Conservation (phyloP, 2,329 filamentous ascomycete genomes). For the Thelonectria discophora region DNA sequence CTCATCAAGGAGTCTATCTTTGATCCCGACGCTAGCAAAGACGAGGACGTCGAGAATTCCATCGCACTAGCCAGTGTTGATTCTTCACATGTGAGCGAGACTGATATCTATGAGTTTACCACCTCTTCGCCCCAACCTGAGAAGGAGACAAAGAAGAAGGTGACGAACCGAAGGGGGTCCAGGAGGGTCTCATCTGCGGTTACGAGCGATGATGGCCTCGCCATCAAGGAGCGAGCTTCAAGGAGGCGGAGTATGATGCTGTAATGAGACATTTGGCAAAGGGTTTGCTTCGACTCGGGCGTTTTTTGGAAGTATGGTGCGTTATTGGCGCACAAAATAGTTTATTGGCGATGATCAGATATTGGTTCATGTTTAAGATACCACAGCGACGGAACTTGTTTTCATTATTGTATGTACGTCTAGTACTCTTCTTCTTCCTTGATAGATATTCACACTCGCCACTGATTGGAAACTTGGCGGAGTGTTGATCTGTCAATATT, state of each 20-base stretch:
- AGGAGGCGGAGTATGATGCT: conserved; percentile 69
- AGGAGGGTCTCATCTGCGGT: conserved; percentile 52
- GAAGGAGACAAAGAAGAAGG: conserved; percentile 42
- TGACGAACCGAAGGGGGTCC: conserved; percentile 47
- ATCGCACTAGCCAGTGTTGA: conserved; percentile 31
- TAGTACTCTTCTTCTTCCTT: conserved; percentile 33
- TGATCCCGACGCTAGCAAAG: conserved; percentile 23
- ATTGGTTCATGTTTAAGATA: conserved; percentile 48
- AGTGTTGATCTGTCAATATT: conserved; percentile 30
- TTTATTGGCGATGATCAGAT: conserved; percentile 42
- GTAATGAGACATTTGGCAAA: conserved; percentile 48
- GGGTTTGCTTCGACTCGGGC: conserved; percentile 37
- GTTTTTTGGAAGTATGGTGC: conserved; percentile 40
- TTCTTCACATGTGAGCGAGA: conserved; percentile 41
- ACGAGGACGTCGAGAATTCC: conserved; percentile 24
- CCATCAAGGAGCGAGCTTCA: conserved; percentile 45
- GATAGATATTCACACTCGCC: conserved; percentile 25
- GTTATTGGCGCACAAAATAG: conserved; percentile 36
- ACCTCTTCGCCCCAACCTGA: conserved; percentile 55
- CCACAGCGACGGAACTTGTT: conserved; percentile 47
- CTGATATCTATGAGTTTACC: conserved; percentile 66
- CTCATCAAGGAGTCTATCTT: conserved; percentile 28
- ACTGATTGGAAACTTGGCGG: conserved; percentile 33
- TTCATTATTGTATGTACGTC: conserved; percentile 45
- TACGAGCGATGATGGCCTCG: conserved; percentile 47